Evolutionary conservation across 176 grass and related monocot genomes (phyloP), one percentile per base, ranked within the genome.

Genomic region (Sorghum bicolor): DNA sequence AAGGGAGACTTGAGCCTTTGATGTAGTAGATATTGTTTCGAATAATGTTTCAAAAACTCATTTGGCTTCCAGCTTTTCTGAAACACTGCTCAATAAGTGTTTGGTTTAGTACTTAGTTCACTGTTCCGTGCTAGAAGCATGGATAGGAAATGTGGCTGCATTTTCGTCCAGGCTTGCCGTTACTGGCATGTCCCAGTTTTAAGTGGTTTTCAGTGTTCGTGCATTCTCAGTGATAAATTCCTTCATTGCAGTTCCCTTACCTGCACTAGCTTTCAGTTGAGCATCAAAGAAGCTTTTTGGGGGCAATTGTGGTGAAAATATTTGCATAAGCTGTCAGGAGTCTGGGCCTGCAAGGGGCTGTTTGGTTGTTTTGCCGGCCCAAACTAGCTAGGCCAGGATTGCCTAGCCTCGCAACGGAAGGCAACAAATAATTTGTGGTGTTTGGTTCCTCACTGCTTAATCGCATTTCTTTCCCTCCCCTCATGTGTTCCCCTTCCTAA

Each of bases 1-100:
- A 75, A 63, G 47, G 64, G 31, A 37, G n/a, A 26, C 20, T 69
- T 53, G 45, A 70, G 30, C 44, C 65, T 14, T 68, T 71, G 45
- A 67, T 86, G 67, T 70, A 68, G 44, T 69, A 29, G 61, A 30
- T 79, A 48, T 29, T 77, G 28, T 72, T 79, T 36, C 13, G 57
- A 83, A 61, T 25, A 48, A 61, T 74, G 58, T 79, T 78, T 67
- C 57, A 32, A 45, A 77, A 47, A 47, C 36, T 24, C 13, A 2
- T 19, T 2, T 10, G 3, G 2, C 8, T 78, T 82, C 44, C 33
- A 14, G 64, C 24, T 33, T 82, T 66, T 64, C 7, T 47, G 45
- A 73, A 76, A 33, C 57, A 72, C 78, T 82, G 10, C 57, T 81
- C 28, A 38, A 36, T 28, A 2, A 50, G 69, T 69, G 63, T 11